Conservation (phyloP, 2,329 filamentous ascomycete genomes). For the Alternaria infectoria region DNA sequence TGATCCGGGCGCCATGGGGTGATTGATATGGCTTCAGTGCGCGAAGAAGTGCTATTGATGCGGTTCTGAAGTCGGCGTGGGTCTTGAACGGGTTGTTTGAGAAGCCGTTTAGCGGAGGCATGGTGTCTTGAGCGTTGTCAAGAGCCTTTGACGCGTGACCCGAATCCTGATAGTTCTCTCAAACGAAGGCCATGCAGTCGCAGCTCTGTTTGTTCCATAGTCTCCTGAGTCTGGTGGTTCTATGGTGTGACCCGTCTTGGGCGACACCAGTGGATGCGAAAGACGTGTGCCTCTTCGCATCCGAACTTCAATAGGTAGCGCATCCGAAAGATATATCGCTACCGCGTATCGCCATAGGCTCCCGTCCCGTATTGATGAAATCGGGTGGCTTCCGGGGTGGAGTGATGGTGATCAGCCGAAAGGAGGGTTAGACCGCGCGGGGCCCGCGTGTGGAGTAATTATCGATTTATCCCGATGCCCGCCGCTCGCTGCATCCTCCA, state of each 20-base stretch:
- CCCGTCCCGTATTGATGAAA: neutral
- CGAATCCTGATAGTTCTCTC: neutral
- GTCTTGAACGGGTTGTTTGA: constrained; percentile 37
- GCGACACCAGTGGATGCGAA: neutral
- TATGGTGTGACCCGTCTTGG: neutral
- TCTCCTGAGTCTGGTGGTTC: neutral
- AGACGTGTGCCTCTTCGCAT: neutral
- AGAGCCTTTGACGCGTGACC: rapidly evolving
- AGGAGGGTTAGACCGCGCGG: constrained; percentile 25
- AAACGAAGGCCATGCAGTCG: neutral
- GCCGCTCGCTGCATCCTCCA: constrained; percentile 30
- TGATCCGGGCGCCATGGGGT: constrained; percentile 38
- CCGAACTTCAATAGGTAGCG: neutral
- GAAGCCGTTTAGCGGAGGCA: constrained; percentile 38
- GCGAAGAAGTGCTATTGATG: constrained; percentile 31
- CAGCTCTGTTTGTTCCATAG: neutral
- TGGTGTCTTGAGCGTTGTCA: constrained; percentile 1
- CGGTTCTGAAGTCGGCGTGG: constrained; percentile 31
- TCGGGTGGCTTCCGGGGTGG: neutral
- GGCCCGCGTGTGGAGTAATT: constrained; percentile 27
- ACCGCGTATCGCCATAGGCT: neutral
- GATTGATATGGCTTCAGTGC: constrained; percentile 40
- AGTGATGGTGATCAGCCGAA: constrained; percentile 27
- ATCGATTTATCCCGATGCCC: constrained; percentile 36
- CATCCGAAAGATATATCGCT: neutral